Base-by-base conservation (phyloP, 495 filamentous ascomycete species). In the Lasiosphaeriaceae sp. region DNA sequence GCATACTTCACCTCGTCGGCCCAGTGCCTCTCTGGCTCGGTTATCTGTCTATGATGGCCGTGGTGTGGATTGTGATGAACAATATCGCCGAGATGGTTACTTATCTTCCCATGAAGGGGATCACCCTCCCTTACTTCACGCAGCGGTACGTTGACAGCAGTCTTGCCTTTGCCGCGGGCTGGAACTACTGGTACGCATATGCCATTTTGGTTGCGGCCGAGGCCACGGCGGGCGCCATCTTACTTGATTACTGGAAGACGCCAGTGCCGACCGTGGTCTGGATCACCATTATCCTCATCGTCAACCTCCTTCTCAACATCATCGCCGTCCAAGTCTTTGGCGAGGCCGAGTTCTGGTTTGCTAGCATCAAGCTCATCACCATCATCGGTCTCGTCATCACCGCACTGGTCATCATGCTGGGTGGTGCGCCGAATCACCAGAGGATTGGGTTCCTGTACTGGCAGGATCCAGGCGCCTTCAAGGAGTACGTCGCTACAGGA, bases 111-210 rank as follows among this genome's bases (percentile, higher is more conserved):
- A 73, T 84, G 61, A 74, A 71, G 39, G 81, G 81, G 11, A 76
- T 77, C 39, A 80, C 78, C 3, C 68, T 84, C 16, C 78, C 78
- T 0, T 76, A 90, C 54, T 91, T 90, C 59, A 87, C 88, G 20
- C 75, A 84, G 54, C 86, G 88, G 47, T 86, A 87, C 54, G 84
- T 92, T 55, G 87, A 91, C 58, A 80, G 83, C 11, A 86, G 85
- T 63, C 72, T 93, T 61, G 89, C 89, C 16, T 92, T 92, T 62
- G 86, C 90, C 39, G 85, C 86, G 63, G 90, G 90, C 16, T 91
- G 87, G 88, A 91, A 90, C 58, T 87, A 78, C 60, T 80, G 76
- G 75, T 78, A 80, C 47, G 73, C 74, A 0, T 78, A 77, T 52
- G 61, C 76, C n/a, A 73, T 80, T 39, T 67, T 79, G 7, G 62